These are phyloP conservation scores for Monosporascus sp. DNA, from an alignment of 2,329 filamentous ascomycete genomes.

Conservation along the genomic window DNA sequence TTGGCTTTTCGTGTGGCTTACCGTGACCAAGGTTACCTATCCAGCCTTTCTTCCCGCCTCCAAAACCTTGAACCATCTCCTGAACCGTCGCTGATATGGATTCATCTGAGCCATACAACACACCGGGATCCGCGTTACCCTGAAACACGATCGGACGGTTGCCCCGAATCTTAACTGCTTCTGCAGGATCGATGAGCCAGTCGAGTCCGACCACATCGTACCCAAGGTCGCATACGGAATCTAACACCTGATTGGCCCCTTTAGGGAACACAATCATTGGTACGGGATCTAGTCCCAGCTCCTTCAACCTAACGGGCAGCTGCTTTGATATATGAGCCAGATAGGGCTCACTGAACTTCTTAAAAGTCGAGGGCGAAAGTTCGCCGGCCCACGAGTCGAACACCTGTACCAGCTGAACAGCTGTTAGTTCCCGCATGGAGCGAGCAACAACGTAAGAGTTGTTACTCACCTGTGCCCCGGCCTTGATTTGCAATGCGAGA, in stretches of 20 bases:
- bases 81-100: conserved; percentile 79
- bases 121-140: conserved; percentile 91
- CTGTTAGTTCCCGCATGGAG: conserved; percentile 2
- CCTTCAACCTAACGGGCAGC: conserved; percentile 67
- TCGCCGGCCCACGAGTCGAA: conserved; percentile 99
- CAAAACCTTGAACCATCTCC: conserved; percentile 83
- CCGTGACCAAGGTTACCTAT: conserved; percentile 96
- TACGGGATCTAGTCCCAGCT: conserved; percentile 71
- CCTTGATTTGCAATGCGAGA: conserved; percentile 83
- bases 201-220: conserved; percentile 94
- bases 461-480: conserved; percentile 72
- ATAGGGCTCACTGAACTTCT: conserved; percentile 80
- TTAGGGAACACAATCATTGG: conserved; percentile 99
- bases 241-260: conserved; percentile 91
- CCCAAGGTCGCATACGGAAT: conserved; percentile 78
- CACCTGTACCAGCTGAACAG: conserved; percentile 72
- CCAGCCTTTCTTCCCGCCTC: conserved; percentile 75
- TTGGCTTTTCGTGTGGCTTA: conserved; percentile 35
- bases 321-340: conserved; percentile 77
- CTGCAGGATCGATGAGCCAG: conserved; percentile 85
- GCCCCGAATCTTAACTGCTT: conserved; percentile 75
- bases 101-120: conserved; percentile 78
- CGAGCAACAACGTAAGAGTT: background rate
- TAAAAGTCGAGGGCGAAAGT: conserved; percentile 78
- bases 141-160: conserved; percentile 74